Conservation (phyloP, 2,329 filamentous ascomycete species). For the Penicillium sp. region DNA sequence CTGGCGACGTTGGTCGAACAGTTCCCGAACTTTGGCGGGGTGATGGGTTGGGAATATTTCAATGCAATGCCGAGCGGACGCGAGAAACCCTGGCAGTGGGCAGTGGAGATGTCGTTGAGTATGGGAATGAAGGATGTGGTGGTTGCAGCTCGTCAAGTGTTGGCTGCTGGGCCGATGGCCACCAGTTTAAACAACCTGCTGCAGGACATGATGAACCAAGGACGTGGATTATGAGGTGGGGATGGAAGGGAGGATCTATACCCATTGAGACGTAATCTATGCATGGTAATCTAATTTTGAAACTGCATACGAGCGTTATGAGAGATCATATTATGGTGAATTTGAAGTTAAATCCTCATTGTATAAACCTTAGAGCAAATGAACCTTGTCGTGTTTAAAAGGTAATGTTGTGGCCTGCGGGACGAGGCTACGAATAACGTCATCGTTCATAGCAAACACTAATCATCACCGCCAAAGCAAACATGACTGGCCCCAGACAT, state of each 20-base stretch:
- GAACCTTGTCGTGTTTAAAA: no score
- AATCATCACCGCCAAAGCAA: constrained; percentile 18
- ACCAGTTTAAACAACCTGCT: constrained; percentile 40
- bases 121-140: constrained; percentile 52
- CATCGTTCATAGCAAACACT: constrained; percentile 19
- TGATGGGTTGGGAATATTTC: constrained; percentile 97
- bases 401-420: constrained; percentile 1
- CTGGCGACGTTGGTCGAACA: constrained; percentile 62
- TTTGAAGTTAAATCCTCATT: background rate
- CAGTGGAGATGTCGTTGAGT: constrained; percentile 65
- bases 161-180: constrained; percentile 38
- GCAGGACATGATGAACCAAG: constrained; percentile 38
- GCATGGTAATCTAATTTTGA: background rate
- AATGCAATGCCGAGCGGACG: constrained; percentile 73
- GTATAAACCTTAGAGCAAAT: no score
- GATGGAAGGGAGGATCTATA: background rate
- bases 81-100: constrained; percentile 77
- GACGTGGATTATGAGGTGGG: constrained; percentile 19
- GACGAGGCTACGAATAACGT: constrained; percentile 19
- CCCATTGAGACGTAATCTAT: background rate
- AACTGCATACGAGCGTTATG: background rate
- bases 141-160: constrained; percentile 39
- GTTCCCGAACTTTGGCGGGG: constrained; percentile 77
- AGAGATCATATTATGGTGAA: background rate
- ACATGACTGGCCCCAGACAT: constrained; percentile 17